Evolutionary conservation across 176 grass and related monocot genomes (phyloP).

Genomic region (Aegilops sharonensis): DNA sequence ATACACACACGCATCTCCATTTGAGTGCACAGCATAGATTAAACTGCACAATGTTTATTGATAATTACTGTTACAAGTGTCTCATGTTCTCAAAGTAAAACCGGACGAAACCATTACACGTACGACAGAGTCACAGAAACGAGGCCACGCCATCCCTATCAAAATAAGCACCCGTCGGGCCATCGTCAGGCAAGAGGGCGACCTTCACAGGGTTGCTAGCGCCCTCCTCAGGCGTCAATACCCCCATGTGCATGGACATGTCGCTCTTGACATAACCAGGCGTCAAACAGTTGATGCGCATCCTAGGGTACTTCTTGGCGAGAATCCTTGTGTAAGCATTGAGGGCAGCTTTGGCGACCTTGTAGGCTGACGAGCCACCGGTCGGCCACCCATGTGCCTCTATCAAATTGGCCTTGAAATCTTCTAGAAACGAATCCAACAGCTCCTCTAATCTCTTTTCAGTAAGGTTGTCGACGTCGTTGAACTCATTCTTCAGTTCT

Average conservation of each 20-base stretch:
- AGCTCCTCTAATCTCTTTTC: constrained; percentile 51
- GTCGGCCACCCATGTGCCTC: constrained; percentile 55
- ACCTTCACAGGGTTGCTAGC: constrained; percentile 58
- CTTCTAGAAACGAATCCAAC: constrained; percentile 43
- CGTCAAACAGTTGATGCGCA: constrained; percentile 51
- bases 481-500: constrained; percentile 40
- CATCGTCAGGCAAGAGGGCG: constrained; percentile 56
- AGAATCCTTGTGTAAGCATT: constrained; percentile 68
- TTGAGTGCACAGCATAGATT: not conserved
- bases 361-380: constrained; percentile 48
- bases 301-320: constrained; percentile 45
- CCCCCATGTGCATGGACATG: constrained; percentile 50
- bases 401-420: constrained; percentile 61
- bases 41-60: not conserved
- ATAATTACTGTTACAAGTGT: not conserved
- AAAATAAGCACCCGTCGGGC: constrained; percentile 63
- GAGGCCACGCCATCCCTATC: constrained; percentile 40
- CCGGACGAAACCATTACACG: not conserved
- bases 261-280: constrained; percentile 75
- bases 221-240: constrained; percentile 51
- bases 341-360: constrained; percentile 49
- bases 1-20: too few species aligned
- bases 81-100: not conserved
- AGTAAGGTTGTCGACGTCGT: constrained; percentile 44
- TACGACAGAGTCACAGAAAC: constrained; percentile 36